phyloP scores from a whole-genome alignment of 441 rosid genomes.

The Lepidium campestre region DNA sequence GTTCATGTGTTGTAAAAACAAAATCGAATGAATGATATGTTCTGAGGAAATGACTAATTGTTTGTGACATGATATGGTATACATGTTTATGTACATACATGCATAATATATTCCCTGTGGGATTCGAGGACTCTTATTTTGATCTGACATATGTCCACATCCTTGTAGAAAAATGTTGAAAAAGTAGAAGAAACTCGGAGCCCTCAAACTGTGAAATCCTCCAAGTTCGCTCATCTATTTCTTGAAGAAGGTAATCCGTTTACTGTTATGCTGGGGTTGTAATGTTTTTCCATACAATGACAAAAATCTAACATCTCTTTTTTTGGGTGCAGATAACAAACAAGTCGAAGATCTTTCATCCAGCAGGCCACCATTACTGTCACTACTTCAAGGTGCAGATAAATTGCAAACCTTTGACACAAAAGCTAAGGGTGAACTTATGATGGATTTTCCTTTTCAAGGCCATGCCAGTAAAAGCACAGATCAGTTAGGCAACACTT shows the following conservation, averaged over 20 bases:
- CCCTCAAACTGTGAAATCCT: slow-evolving; percentile 50
- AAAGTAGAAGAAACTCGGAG: slow-evolving; percentile 44
- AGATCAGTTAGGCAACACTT: slow-evolving; percentile 28
- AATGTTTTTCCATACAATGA: background rate
- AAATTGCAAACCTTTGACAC: slow-evolving; percentile 50
- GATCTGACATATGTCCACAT: slow-evolving; percentile 8
- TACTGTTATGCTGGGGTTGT: slow-evolving; percentile 10
- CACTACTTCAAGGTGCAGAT: slow-evolving; percentile 75
- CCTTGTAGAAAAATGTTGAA: slow-evolving; percentile 41
- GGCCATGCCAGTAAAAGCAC: slow-evolving; percentile 33
- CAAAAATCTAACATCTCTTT: background rate
- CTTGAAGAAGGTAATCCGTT: slow-evolving; percentile 71
- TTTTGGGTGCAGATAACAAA: slow-evolving; percentile 56
- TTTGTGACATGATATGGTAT: slow-evolving; percentile 1
- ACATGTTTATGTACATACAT: background rate
- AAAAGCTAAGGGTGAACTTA: slow-evolving; percentile 27
- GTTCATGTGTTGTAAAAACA: background rate
- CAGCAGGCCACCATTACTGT: slow-evolving; percentile 49
- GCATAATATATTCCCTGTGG: background rate
- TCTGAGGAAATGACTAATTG: background rate
- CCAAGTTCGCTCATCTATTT: slow-evolving; percentile 92
- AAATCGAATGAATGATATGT: background rate
- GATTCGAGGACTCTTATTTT: slow-evolving; percentile 1
- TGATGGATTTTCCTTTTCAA: slow-evolving; percentile 35
- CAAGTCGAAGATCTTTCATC: slow-evolving; percentile 40